Base-by-base conservation (phyloP, 1,139 yeast genomes). In the Debaryomyces nepalensis region DNA sequence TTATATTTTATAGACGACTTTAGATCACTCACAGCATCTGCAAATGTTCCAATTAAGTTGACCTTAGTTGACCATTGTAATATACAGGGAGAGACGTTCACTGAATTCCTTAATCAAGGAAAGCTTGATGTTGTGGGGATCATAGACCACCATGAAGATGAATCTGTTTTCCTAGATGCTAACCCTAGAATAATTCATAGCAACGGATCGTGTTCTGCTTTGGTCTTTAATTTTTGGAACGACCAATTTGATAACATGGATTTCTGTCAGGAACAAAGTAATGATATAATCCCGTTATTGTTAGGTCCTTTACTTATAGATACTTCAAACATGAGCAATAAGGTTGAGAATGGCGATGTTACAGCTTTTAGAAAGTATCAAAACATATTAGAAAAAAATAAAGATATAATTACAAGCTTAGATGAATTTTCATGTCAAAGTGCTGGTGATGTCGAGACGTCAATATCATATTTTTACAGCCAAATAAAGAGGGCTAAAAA, bases 71-170 rank as follows among this genome's bases (percentile, higher is more conserved):
- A 91, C 58, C 97, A 90, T 62, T 90, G 95, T 57, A 72, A 74
- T 33, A 68, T 84, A 10, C 87, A 86, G 43, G 85, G 87, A 0
- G 68, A 69, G 19, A 54, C 60, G 3, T 57, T 47, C 51, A 70
- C 38, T 43, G 53, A 43, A 26, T 58, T 42, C 45, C 64, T 49
- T 24, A 47, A 63, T 11, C 49, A 55, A 5, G 53, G 54, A 1
- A 50, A 55, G 30, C 52, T 70, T 16, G 51, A 61, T 1, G 82
- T 89, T 0, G 65, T 64, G 0, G 84, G 83, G 0, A 79, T 93
- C 9, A 77, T 93, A 24, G 99, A 91, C 57, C 99, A 91, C 57
- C 99, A 91, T 59, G 86, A 73, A 5, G 96, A 89, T 54, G 90
- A 86, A 55, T 68, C 70, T 0, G 65, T 66, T 11, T 81, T 74